phyloP scores from a whole-genome alignment of 306 rosid species.

The Glycyrrhiza uralensis region DNA sequence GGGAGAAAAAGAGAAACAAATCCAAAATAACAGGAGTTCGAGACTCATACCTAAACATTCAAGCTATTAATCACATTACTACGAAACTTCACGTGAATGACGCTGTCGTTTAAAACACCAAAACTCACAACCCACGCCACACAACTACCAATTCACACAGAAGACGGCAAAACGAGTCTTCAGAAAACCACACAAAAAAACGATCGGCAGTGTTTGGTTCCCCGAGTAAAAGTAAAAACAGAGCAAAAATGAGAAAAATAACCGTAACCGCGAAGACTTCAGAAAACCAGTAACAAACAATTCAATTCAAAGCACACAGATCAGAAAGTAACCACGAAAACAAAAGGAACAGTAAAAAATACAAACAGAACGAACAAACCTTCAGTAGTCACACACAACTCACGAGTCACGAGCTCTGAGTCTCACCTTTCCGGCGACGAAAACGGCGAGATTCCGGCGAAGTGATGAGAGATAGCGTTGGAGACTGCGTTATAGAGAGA shows the following conservation, averaged over 20 bases:
- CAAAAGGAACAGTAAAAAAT: too few species aligned
- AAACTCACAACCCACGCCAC: too few species aligned
- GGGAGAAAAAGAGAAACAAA: not conserved
- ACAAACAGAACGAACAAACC: not conserved
- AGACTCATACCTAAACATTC: not conserved
- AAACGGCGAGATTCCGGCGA: constrained; percentile 25
- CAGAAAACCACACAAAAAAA: too few species aligned
- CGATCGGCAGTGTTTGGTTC: too few species aligned
- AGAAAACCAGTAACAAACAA: constrained; percentile 15
- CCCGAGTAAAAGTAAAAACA: too few species aligned
- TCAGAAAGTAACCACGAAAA: too few species aligned
- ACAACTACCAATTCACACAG: too few species aligned
- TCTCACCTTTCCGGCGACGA: constrained; percentile 34
- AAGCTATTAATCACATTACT: too few species aligned
- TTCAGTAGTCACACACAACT: not conserved
- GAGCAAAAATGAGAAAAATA: not conserved
- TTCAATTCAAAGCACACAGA: constrained; percentile 27
- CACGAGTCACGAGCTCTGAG: not conserved
- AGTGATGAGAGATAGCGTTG: constrained; percentile 17
- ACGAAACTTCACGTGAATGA: too few species aligned
- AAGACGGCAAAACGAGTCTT: too few species aligned
- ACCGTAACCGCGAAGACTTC: not conserved
- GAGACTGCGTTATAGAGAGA: constrained; percentile 20
- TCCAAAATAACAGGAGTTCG: not conserved
- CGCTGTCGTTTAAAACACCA: too few species aligned